Evolutionary conservation across 768 basidiomycete genomes (phyloP), one percentile per base, ranked within the genome.

Genomic region (Lanmaoa pseudosensibilis): DNA sequence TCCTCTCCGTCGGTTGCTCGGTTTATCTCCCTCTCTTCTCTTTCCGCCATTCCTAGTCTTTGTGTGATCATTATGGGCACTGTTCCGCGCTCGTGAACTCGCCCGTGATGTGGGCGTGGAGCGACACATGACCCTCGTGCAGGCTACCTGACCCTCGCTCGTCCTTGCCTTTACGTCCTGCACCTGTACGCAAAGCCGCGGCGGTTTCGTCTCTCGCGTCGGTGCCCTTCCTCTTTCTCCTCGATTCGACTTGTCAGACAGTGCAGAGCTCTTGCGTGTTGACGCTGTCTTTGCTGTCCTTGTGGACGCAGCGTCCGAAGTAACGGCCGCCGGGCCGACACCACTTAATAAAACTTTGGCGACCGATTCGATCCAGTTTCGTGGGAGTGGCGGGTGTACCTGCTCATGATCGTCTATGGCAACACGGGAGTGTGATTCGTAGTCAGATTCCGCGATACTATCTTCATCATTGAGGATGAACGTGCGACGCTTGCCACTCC

Each of bases 331-430:
- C 73, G 64, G 48, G 5, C 76, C 67, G 4, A 79, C 79, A 19
- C 83, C 81, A 44, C 79, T 78, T n/a, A 85, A 73, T 10, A 90
- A 76, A 0, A 86, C 86, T 52, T 79, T 82, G 10, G 86, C 78
- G n/a, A 90, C 85, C 2, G 77, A 81, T 65, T 87, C 84, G 23
- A 90, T 72, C 88, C 88, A 90, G n/a, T 81, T 81, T 9, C 76
- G 68, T 4, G 88, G 87, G 33, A 89, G 73, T 5, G 86, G 83
- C n/a, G 84, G 84, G 46, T 56, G 58, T 36, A 51, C 51, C 39
- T 66, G 65, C 11, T 65, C 67, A 43, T 73, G 68, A 16, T 63
- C 65, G 52, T 75, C 75, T 7, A 67, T 73, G 46, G 71, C 66
- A 38, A 64, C 66, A 60, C 57, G 55, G 68, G 73, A 41, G 30